Evolutionary conservation across 1,284 basidiomycete genomes (phyloP).

Genomic region (Dichomitus squalens): DNA sequence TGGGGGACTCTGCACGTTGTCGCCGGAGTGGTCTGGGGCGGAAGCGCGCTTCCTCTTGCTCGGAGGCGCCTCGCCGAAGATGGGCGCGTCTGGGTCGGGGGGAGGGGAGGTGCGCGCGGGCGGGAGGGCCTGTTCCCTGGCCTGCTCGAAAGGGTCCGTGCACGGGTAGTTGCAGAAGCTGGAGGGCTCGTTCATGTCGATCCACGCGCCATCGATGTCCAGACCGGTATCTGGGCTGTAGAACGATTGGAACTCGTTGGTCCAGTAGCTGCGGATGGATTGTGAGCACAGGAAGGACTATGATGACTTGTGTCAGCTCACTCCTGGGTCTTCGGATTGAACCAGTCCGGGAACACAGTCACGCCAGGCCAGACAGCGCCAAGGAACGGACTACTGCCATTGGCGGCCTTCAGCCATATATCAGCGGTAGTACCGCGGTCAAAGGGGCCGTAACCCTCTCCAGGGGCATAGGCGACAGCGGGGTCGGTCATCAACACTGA

Average conservation of each 20-base stretch:
- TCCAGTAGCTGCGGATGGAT: slow-evolving; percentile 54
- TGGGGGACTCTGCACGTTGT: slow-evolving; percentile 50
- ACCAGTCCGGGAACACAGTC: slow-evolving; percentile 74
- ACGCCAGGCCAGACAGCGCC: slow-evolving; percentile 76
- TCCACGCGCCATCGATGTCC: slow-evolving; percentile 72
- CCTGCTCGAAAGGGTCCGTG: slow-evolving; percentile 57
- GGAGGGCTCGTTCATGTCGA: slow-evolving; percentile 75
- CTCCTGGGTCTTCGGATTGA: slow-evolving; percentile 53
- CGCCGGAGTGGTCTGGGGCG: slow-evolving; percentile 27
- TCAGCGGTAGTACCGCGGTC: slow-evolving; percentile 55
- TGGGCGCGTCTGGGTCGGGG: slow-evolving; percentile 54
- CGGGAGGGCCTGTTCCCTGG: slow-evolving; percentile 50
- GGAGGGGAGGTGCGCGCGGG: slow-evolving; percentile 51
- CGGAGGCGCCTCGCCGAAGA: slow-evolving; percentile 42
- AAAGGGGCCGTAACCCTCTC: slow-evolving; percentile 54
- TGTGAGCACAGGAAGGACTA: background rate
- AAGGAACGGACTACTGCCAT: slow-evolving; percentile 52
- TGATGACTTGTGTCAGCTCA: slow-evolving; percentile 32
- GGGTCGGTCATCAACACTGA: slow-evolving; percentile 77
- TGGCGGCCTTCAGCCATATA: slow-evolving; percentile 64
- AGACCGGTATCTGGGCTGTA: slow-evolving; percentile 57
- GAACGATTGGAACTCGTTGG: slow-evolving; percentile 60
- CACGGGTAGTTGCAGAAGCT: slow-evolving; percentile 66
- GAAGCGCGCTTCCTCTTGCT: slow-evolving; percentile 39
- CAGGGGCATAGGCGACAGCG: slow-evolving; percentile 58